Base-by-base conservation (phyloP, 768 basidiomycete species). In the Russula ochroleuca region DNA sequence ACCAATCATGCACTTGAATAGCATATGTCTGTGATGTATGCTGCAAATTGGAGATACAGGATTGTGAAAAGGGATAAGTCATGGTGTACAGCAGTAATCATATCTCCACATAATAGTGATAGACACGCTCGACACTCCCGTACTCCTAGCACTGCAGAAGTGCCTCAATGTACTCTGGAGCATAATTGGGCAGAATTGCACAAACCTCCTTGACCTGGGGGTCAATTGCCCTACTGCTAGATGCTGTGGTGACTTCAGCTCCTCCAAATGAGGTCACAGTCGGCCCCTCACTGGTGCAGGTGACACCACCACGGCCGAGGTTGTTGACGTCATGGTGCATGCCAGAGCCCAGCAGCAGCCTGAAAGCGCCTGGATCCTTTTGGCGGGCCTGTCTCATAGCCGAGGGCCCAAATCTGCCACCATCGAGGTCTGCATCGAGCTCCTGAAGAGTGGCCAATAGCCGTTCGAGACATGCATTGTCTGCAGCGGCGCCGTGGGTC, bases 131-230 rank as follows among this genome's bases (percentile, higher is more conserved):
- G 1, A 83, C 77, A 38, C 80, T 79, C 2, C 82, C n/a, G 71
- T 75, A 79, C 31, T 73, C 78, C 3, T 78, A 73, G 60, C 82
- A 79, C 14, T 66, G 61, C 14, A 93, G 78, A 21, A 91, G 75
- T 21, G 78, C 79, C 40, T 80, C 80, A 54, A 93, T 75, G 68
- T 92, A 89, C 2, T 70, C 69, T 0, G 80, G 76, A 0, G 81
- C 72, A 28, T 83, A 75, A 48, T 90, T 81, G 0, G 91, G 88
- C 40, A 94, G 77, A 65, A 94, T 84, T 66, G 91, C 91, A 13
- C 90, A 78, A 13, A 94, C 84, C 68, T 92, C 87, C 0, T 81
- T 77, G 31, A 89, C 77, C 56, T 85, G 81, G 25, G 81, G 58
- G 59, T 88, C 85, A 21, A 87, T 70, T 65, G 79, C 79, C 23